Base-by-base conservation (phyloP, 129 eudicot species). In the Lactuca saligna region DNA sequence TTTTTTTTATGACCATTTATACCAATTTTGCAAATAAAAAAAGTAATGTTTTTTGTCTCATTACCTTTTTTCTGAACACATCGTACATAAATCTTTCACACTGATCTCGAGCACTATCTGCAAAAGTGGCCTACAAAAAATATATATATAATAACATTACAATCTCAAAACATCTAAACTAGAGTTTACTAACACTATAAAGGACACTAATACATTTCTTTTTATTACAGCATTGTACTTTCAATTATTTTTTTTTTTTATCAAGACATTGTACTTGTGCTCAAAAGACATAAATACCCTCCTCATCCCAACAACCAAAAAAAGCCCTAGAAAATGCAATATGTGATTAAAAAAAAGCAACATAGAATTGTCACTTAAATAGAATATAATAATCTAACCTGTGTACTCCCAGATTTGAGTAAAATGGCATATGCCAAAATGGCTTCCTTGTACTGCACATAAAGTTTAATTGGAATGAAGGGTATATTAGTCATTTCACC, bases 381-480 rank as follows among this genome's bases (percentile, higher is more conserved):
- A 67, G n/a, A 48, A 48, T 20, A 35, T 3, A 57, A 49, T 58
- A 57, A 48, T 34, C 34, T 11, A 61, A 93, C 99, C 97, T 87
- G 84, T 61, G 49, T 29, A 64, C 72, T 71, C 64, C 81, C 87
- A 49, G 69, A 82, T 75, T 77, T 89, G 65, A 93, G 95, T 75
- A 93, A 78, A 68, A 82, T 61, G 5, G 88, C 95, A 76, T 93
- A 93, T 3, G 91, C 87, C 85, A 93, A 81, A 75, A 93, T 79
- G 55, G 95, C 95, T 78, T 93, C 99, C 81, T 93, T 89, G 88
- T 79, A 89, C 99, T 93, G 95, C 82, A 82, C 46, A 58, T 41
- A 68, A 17, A 35, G 71, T 65, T 62, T 67, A 79, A 66, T 68
- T 6, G 50, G 37, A 55, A 66, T 48, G 17, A 69, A 17, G 53